Evolutionary conservation across 2,329 filamentous ascomycete species (phyloP), one percentile per base, ranked within the genome.

Genomic region (Phialophora macrospora): DNA sequence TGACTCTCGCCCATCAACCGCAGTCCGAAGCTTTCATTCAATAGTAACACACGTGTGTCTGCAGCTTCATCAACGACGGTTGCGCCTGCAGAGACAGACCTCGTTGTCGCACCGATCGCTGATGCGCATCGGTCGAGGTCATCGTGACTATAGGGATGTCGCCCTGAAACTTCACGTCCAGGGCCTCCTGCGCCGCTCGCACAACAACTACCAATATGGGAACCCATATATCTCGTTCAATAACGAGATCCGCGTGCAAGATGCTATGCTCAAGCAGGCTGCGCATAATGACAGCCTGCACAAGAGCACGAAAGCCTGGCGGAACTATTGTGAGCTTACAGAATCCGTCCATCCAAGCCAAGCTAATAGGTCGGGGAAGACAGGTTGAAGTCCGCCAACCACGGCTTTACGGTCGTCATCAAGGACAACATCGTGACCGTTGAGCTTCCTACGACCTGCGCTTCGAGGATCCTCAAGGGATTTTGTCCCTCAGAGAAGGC

Each of bases 401-500:
- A 69, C 11, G 69, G 69, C 54, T 64, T 62, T 32, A 69, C 67
- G n/a, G 77, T 91, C 59, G 87, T 88, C 4, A 81, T 93, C 60
- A 93, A 93, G 75, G 90, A 93, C 79, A 93, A 93, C 74, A 92
- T 93, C 69, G 85, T 88, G 60, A 90, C 89, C 0, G 38, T 62
- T 6, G 79, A 83, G 38, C 77, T 86, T n/a, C 84, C 85, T 1
- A 97, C 93, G 26, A 96, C 93, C 79, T 96, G 93, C 78, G 91
- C 88, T 69, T 97, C 94, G 2, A 80, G 80, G 22, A 90, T 92
- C 62, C 85, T 98, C 48, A 75, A 82, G n/a, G 82, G 81, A 67
- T 91, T 93, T 77, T 80, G 77, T 41, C 92, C 90, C 67, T 91
- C 93, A 3, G 94, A 90, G 77, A 87, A 93, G 75, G 92, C 94